phyloP scores from a whole-genome alignment of 306 rosid species.

The Erythrophleum fordii region DNA sequence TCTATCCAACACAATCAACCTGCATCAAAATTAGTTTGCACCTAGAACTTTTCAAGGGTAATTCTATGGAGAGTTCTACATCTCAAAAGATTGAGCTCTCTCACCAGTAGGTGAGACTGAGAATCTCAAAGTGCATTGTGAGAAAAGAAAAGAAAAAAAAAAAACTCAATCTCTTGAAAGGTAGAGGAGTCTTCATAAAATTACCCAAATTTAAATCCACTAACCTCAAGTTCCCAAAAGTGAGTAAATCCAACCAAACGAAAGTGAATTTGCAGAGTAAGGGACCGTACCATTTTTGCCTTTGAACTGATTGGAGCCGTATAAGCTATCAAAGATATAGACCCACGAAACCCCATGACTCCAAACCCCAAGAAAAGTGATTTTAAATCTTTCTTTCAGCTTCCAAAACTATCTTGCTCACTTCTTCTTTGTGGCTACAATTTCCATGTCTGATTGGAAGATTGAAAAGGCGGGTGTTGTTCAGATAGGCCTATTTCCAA shows the following conservation, averaged over 20 bases:
- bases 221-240: slow-evolving; percentile 12
- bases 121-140: background rate
- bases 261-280: slow-evolving; percentile 12
- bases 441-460: background rate
- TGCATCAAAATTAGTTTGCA: slow-evolving; percentile 20
- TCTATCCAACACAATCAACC: slow-evolving; percentile 28
- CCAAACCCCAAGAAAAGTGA: slow-evolving; percentile 41
- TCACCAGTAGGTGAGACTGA: background rate
- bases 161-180: slow-evolving; percentile 1
- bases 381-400: slow-evolving; percentile 29
- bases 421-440: slow-evolving; percentile 14
- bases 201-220: background rate
- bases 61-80: background rate
- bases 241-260: slow-evolving; percentile 1
- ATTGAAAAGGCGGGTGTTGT: slow-evolving; percentile 34
- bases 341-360: slow-evolving; percentile 43
- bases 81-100: background rate
- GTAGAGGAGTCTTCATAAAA: background rate
- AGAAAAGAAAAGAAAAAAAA: too few relatives aligned
- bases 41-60: background rate
- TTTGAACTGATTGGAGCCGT: slow-evolving; percentile 39
- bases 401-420: slow-evolving; percentile 15
- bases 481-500: slow-evolving; percentile 63
- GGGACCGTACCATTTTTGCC: slow-evolving; percentile 51
- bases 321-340: slow-evolving; percentile 28